Percentiles rank a stretch among this genome's conserved stretches.
phyloP scores from a whole-genome alignment of 148 eudicot genomes.

The Gaultheria prostrata region DNA sequence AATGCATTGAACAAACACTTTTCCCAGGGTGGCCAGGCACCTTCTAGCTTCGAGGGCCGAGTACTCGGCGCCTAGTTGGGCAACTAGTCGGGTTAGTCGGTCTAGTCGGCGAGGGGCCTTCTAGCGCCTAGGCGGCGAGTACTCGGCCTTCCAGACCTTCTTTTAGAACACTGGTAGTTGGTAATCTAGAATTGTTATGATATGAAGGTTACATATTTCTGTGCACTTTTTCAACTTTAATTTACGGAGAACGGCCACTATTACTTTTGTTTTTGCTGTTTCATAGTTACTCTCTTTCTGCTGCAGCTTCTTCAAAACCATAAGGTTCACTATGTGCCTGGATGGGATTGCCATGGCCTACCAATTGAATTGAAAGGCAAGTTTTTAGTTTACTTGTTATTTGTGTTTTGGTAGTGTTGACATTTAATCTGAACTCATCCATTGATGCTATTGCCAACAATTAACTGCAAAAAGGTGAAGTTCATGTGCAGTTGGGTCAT shows the following conservation, averaged over 20 bases:
- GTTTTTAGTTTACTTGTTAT: slow-evolving; percentile 23
- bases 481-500: slow-evolving; percentile 1
- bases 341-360: slow-evolving; percentile 99
- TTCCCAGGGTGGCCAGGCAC: too few relatives aligned
- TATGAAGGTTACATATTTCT: background rate
- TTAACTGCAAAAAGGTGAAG: background rate
- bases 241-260: background rate
- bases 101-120: too few relatives aligned
- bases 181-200: background rate
- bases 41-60: too few relatives aligned
- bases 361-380: slow-evolving; percentile 95
- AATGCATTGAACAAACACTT: background rate
- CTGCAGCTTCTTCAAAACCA: slow-evolving; percentile 93
- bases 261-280: background rate
- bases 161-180: too few relatives aligned
- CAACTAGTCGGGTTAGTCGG: too few relatives aligned
- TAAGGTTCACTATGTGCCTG: slow-evolving; percentile 83
- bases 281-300: slow-evolving; percentile 3
- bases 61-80: too few relatives aligned
- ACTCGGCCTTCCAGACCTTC: too few relatives aligned
- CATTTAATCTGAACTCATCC: background rate
- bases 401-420: background rate
- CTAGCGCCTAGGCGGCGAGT: too few relatives aligned
- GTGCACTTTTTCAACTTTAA: background rate
- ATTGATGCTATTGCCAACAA: slow-evolving; percentile 1